Evolutionary conservation across 169 alveolate genomes (phyloP).

Genomic region (Eimeria maxima): DNA sequence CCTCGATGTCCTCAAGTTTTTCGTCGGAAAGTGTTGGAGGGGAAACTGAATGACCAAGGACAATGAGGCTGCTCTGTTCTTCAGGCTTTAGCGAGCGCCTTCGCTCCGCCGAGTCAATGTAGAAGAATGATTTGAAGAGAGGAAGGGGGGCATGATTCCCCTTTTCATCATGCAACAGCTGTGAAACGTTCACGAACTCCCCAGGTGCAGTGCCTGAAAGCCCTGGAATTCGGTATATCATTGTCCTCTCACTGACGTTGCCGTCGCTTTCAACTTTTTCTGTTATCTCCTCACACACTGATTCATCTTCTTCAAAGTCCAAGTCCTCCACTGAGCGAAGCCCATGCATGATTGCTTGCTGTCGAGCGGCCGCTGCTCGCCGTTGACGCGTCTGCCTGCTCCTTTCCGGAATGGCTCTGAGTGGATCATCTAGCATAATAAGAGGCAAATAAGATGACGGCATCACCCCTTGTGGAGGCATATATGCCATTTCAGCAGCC

Average conservation of each 20-base stretch:
- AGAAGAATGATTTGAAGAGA: constrained; percentile 80
- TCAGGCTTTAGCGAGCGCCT: constrained; percentile 13
- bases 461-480: constrained; percentile 75
- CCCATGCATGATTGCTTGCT: neutral
- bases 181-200: constrained; percentile 80
- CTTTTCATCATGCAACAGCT: constrained; percentile 76
- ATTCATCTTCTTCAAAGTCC: constrained; percentile 74
- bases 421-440: constrained; percentile 80
- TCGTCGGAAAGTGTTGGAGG: constrained; percentile 63
- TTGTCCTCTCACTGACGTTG: constrained; percentile 12
- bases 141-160: constrained; percentile 82
- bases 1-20: constrained; percentile 75
- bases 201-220: constrained; percentile 83
- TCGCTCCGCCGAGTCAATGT: constrained; percentile 80
- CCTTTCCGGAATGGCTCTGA: constrained; percentile 63
- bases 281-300: neutral
- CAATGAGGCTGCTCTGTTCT: constrained; percentile 20
- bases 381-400: constrained; percentile 57
- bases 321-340: constrained; percentile 45
- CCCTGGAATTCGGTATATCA: constrained; percentile 79
- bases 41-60: constrained; percentile 56
- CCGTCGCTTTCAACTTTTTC: neutral
- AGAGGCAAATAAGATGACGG: constrained; percentile 72
- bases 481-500: constrained; percentile 74
- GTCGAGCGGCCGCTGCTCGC: constrained; percentile 28